Percentiles rank a stretch among this genome's conserved stretches.
Conservation (phyloP, 1,139 yeast genomes). For the Saccharomyces hybrid region DNA sequence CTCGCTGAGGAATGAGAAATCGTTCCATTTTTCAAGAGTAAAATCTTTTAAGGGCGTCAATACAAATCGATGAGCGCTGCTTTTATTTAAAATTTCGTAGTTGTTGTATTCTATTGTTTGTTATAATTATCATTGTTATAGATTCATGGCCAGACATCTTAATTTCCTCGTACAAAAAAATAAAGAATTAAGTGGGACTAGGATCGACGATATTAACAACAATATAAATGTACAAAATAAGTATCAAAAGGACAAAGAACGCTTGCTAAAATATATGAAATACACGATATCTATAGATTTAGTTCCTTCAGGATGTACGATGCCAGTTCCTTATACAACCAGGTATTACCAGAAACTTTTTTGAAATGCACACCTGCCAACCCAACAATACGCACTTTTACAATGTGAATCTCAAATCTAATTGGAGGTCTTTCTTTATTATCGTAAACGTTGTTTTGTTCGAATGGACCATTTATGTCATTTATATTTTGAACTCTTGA, state of each 20-base stretch:
- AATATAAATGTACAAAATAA: background rate
- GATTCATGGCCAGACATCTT: background rate
- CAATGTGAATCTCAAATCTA: conserved; percentile 86
- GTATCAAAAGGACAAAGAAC: background rate
- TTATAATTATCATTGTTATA: background rate
- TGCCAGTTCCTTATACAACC: conserved; percentile 90
- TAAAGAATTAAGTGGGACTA: background rate
- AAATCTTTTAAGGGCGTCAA: conserved; percentile 34
- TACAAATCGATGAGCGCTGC: background rate
- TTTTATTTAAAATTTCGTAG: background rate
- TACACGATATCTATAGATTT: conserved; percentile 39
- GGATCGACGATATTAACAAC: background rate
- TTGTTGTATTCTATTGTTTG: background rate
- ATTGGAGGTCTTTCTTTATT: conserved; percentile 45
- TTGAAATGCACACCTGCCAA: conserved; percentile 92
- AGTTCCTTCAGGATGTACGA: conserved; percentile 74
- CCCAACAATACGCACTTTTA: conserved; percentile 87
- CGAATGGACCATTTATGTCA: conserved; percentile 12
- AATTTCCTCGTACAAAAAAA: background rate
- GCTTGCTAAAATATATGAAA: background rate
- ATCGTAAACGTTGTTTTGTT: conserved; percentile 19
- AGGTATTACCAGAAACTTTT: conserved; percentile 85
- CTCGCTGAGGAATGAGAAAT: conserved; percentile 60
- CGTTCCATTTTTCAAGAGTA: conserved; percentile 65
- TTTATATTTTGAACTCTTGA: conserved; percentile 30